Evolutionary conservation across 192 early-diverging fungal genomes (phyloP), one percentile per base, ranked within the genome.

Genomic region (Piromyces finnis): DNA sequence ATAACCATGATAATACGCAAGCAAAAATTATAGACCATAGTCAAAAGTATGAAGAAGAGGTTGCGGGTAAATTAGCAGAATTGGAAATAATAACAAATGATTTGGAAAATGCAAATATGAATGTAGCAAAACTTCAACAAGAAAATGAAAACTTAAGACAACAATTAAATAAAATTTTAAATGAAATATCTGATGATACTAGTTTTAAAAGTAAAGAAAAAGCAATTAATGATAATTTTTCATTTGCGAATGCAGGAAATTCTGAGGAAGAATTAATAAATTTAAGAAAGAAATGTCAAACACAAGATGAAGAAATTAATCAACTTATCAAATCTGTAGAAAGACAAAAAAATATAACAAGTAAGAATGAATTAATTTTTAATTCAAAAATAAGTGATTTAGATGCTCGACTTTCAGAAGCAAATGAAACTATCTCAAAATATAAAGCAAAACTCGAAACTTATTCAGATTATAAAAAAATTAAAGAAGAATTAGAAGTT

Each of bases 71-170:
- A 81, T 85, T 95, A 29, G 94, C 93, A 12, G 96, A 96, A 81
- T 84, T 95, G n/a, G 95, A 98, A 82, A 95, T 98, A 78, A 84
- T 95, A 11, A 87, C 92, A 68, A 86, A 91, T 77, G 96, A 98
- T 80, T 85, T 96, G 51, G 95, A 98, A 79, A 90, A 92, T 29
- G 91, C 93, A 26, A 93, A 93, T 77, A 87, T 87, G 37, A 93
- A 89, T 78, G 85, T 93, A 13, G 88, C 88, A 9, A 88, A 91
- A 37, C 82, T 93, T 78, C 15, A 80, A 83, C 16, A 83, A 85
- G 78, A 85, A 82, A 30, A 79, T 81, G 77, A 78, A 83, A 27
- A 77, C 82, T 29, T 51, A 84, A 82, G n/a, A 51, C 30, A n/a
- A n/a, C n/a, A 79, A 81, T 82, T 27, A 36, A 77, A 78, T 29